Evolutionary conservation across 768 basidiomycete genomes (phyloP).

Genomic region (Astraeus odoratus): DNA sequence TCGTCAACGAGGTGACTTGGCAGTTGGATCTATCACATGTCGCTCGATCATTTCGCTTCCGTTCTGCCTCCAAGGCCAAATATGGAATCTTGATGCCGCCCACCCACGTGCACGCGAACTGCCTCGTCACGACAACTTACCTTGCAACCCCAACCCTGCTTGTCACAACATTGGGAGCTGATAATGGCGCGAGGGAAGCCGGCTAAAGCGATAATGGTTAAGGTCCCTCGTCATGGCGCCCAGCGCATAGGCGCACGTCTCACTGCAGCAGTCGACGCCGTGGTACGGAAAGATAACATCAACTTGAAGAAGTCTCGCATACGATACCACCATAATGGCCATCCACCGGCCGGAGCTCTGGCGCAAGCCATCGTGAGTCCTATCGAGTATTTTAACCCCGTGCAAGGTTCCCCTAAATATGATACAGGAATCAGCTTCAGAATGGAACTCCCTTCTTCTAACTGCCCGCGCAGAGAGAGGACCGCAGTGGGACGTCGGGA

Average conservation of each 20-base stretch:
- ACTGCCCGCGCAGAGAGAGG: slow-evolving; percentile 77
- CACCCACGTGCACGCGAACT: too few relatives aligned
- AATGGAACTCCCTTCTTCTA: slow-evolving; percentile 78
- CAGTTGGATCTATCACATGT: not conserved
- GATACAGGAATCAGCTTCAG: slow-evolving; percentile 66
- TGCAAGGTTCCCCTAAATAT: not conserved
- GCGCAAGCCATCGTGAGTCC: slow-evolving; percentile 62
- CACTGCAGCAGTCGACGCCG: slow-evolving; percentile 47
- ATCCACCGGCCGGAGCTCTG: slow-evolving; percentile 36
- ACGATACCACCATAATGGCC: slow-evolving; percentile 52
- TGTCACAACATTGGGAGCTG: not conserved
- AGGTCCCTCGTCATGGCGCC: slow-evolving; percentile 70
- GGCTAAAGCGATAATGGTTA: slow-evolving; percentile 49
- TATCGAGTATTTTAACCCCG: not conserved
- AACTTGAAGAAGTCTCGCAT: slow-evolving; percentile 35
- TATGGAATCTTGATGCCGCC: too few relatives aligned
- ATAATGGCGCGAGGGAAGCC: slow-evolving; percentile 38
- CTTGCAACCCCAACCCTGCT: not conserved
- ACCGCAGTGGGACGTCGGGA: slow-evolving; percentile 84
- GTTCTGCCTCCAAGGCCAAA: too few relatives aligned
- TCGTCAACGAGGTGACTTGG: not conserved
- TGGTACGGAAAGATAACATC: slow-evolving; percentile 46
- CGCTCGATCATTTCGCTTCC: too few relatives aligned
- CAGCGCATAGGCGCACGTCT: slow-evolving; percentile 65
- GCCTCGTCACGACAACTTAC: too few relatives aligned